phyloP scores from a whole-genome alignment of 2,329 filamentous ascomycete species.

The Diaporthe citriasiana region DNA sequence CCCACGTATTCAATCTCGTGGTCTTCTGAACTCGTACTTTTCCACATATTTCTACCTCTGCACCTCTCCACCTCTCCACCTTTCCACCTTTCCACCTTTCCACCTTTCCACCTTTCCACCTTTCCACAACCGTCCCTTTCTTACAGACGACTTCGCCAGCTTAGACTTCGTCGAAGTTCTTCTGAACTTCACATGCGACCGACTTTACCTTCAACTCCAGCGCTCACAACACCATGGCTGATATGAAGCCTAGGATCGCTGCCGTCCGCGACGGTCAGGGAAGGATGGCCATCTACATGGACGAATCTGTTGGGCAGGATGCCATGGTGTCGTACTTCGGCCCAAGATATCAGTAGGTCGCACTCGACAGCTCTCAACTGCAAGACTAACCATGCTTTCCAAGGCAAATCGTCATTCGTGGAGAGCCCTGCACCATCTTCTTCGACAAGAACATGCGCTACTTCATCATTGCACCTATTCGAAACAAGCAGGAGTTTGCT shows the following conservation, averaged over 20 bases:
- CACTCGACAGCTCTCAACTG: background rate
- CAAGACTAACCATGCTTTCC: background rate
- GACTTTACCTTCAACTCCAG: background rate
- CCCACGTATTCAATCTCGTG: background rate
- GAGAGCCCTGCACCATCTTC: constrained; percentile 16
- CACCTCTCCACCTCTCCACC: background rate
- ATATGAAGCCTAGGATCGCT: background rate
- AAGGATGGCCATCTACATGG: constrained; percentile 1
- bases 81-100: background rate
- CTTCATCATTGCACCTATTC: background rate
- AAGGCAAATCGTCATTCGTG: constrained; percentile 3
- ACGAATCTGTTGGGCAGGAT: background rate
- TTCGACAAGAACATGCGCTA: background rate
- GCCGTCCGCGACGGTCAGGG: constrained; percentile 27
- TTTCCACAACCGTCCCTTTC: no score
- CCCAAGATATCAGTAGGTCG: constrained; percentile 32
- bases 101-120: background rate
- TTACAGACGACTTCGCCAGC: background rate
- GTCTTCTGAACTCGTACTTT: background rate
- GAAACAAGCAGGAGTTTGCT: background rate
- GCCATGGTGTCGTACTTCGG: background rate
- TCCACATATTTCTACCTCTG: background rate
- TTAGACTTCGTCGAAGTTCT: background rate
- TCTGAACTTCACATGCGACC: background rate
- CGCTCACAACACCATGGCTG: background rate